These are phyloP conservation scores for Pichia nakasei DNA, from an alignment of 805 yeast genomes.

Conservation along the genomic window DNA sequence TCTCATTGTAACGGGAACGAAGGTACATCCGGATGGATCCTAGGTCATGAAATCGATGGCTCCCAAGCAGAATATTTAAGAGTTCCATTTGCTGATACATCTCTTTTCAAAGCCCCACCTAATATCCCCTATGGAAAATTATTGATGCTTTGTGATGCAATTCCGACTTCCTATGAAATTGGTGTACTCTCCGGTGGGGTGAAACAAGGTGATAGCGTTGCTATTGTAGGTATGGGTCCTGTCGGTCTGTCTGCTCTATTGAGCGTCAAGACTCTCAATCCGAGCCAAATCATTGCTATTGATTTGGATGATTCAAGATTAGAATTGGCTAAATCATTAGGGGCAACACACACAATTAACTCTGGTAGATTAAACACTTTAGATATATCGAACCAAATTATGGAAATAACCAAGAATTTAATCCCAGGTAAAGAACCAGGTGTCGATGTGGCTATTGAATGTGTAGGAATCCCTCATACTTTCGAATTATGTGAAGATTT, in stretches of 20 bases:
- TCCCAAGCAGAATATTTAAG: conserved; percentile 57
- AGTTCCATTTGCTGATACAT: conserved; percentile 40
- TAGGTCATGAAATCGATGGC: conserved; percentile 55
- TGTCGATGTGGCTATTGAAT: conserved; percentile 55
- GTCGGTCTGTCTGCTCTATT: conserved; percentile 57
- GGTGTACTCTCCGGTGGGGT: conserved; percentile 52
- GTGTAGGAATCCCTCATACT: conserved; percentile 58
- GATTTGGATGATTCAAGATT: conserved; percentile 54
- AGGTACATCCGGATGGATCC: conserved; percentile 39
- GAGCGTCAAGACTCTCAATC: conserved; percentile 45
- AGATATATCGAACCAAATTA: conserved; percentile 27
- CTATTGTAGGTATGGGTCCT: conserved; percentile 62
- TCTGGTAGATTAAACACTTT: conserved; percentile 36
- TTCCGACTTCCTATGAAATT: conserved; percentile 62
- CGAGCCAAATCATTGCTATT: conserved; percentile 46
- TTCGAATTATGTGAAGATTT: conserved; percentile 50
- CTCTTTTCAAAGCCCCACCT: conserved; percentile 28
- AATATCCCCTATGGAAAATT: conserved; percentile 35
- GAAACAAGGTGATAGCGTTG: conserved; percentile 47
- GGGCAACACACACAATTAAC: conserved; percentile 51
- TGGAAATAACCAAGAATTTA: conserved; percentile 16
- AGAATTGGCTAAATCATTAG: conserved; percentile 47
- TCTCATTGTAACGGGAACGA: conserved; percentile 44
- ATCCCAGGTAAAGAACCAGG: conserved; percentile 31
- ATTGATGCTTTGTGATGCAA: conserved; percentile 53